Evolutionary conservation across 2,329 filamentous ascomycete genomes (phyloP), one percentile per base, ranked within the genome.

Genomic region (Xylaria sp.): DNA sequence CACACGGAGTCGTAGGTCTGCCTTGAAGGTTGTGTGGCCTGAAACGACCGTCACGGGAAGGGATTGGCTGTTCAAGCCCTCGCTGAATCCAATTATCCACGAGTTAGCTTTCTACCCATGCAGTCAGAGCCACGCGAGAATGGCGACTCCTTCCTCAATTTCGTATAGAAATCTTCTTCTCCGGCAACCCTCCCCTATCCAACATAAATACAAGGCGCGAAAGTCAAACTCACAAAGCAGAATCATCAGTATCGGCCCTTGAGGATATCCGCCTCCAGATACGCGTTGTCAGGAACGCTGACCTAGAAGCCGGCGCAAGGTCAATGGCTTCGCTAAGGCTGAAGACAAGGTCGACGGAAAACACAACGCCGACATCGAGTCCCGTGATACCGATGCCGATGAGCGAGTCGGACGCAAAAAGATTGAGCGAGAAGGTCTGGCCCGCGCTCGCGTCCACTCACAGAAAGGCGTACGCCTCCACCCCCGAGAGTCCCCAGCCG

Each of bases 311-410:
- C 68, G 23, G 65, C 65, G 3, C 57, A 17, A 70, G 61, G 42
- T 68, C 66, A 26, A 71, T 61, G 28, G 61, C 62, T 36, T 60
- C 66, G 56, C 56, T 64, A 0, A 68, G 23, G 20, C 48, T 48
- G 36, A 68, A 65, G 48, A 68, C 68, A 6, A 71, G 56, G 10
- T 66, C 68, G 15, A 68, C 66, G 54, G 64, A 68, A 28, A 71
- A 66, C 10, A 63, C 66, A 3, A 68, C 68, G 59, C 66, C 68
- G 42, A 68, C 68, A 40, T 70, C 68, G 58, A 70, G 68, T 15
- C 68, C 68, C 4, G 51, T 23, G 51, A 70, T 65, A 10, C 68
- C 68, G 31, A 70, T 67, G 38, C 68, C 68, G 23, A 70, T 33
- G 23, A 65, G 68, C 17, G 65, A 42, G 26, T 68, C 15, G 26